phyloP scores from a whole-genome alignment of 495 filamentous ascomycete genomes.

The Podospora conica region DNA sequence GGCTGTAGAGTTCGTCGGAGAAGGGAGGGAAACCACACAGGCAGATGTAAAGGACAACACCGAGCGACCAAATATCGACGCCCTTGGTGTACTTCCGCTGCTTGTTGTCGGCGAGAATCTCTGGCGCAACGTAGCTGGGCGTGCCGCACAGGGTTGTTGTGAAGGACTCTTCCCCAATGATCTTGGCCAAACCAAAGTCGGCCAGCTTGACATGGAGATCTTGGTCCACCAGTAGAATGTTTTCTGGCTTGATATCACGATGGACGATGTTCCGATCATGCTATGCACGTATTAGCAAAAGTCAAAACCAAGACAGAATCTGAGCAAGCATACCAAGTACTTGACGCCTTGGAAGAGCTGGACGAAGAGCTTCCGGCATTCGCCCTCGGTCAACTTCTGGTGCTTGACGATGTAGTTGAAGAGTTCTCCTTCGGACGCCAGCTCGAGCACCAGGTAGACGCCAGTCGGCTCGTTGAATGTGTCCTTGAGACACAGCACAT shows the following conservation, averaged over 20 bases:
- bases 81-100: conserved; percentile 87
- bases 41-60: conserved; percentile 98
- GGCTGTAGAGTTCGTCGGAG: conserved; percentile 81
- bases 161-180: conserved; percentile 97
- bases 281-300: conserved; percentile 48
- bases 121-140: conserved; percentile 92
- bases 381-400: conserved; percentile 74
- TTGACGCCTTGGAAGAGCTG: conserved; percentile 93
- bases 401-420: conserved; percentile 92
- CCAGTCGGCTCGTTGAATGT: conserved; percentile 88
- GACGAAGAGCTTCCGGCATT: conserved; percentile 78
- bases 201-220: conserved; percentile 84
- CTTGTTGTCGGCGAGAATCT: conserved; percentile 75
- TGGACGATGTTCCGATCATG: conserved; percentile 97
- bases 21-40: conserved; percentile 98
- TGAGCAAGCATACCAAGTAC: conserved; percentile 63
- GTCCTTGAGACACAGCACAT: conserved; percentile 88
- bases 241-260: conserved; percentile 98
- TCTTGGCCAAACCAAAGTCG: conserved; percentile 97
- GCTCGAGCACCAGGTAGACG: conserved; percentile 87
- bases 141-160: conserved; percentile 97
- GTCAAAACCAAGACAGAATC: neutral
- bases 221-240: conserved; percentile 84
- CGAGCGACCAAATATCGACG: conserved; percentile 95
- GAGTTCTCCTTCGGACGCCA: conserved; percentile 86